These are phyloP conservation scores for Isabelozyma gotoi DNA, from an alignment of 805 yeast species.

Conservation along the genomic window DNA sequence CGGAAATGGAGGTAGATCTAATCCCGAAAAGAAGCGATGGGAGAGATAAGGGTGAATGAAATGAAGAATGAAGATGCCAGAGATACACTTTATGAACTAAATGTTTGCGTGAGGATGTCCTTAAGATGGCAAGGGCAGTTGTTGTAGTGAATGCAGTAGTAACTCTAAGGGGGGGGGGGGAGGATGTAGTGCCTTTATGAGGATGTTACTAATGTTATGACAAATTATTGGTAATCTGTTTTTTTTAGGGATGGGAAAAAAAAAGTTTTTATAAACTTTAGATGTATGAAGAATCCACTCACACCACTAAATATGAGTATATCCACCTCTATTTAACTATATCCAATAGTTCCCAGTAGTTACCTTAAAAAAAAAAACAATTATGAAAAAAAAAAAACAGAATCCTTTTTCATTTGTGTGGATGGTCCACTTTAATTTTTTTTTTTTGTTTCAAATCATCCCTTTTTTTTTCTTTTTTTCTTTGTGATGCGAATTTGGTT, in stretches of 20 bases:
- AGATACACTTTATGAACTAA: too few species aligned
- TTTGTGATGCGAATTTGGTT: neutral
- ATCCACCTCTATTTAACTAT: neutral
- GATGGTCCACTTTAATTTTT: neutral
- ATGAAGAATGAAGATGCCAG: neutral
- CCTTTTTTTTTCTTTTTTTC: neutral
- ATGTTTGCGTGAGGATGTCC: too few species aligned
- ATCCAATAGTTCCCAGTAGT: neutral
- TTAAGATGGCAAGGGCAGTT: too few species aligned
- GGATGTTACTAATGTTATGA: neutral
- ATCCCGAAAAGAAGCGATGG: too few species aligned
- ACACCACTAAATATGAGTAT: neutral
- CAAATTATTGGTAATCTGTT: neutral
- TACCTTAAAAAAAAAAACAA: neutral
- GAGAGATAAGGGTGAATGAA: neutral
- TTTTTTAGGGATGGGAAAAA: neutral
- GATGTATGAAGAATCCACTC: neutral
- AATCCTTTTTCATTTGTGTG: neutral
- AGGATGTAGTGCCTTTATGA: neutral
- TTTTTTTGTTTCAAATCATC: neutral
- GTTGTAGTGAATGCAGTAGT: neutral
- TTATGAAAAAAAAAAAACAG: too few species aligned
- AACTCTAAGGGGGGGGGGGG: neutral
- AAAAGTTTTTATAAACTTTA: neutral
- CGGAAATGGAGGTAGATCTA: too few species aligned